A percentile compares a stretch with the other conserved stretches of the same genome.
phyloP scores from a whole-genome alignment of 1,284 basidiomycete genomes.

The Ceraceosorus bombacis region DNA sequence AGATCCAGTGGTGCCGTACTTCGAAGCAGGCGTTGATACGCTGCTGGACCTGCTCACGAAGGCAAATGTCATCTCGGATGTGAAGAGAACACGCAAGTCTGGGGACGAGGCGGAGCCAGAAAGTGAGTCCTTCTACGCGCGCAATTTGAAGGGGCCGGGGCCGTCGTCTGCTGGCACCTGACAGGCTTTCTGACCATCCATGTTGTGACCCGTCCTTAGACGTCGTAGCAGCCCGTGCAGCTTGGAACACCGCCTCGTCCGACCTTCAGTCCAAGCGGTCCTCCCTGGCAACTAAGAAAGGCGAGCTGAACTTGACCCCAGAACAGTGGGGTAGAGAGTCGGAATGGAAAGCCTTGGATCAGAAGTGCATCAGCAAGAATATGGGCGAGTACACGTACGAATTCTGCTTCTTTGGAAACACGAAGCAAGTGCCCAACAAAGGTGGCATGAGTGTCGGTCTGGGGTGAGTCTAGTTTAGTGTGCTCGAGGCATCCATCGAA shows the following conservation, averaged over 20 bases:
- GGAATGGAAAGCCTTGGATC: slow-evolving; percentile 92
- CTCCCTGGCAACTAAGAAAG: slow-evolving; percentile 44
- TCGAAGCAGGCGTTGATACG: slow-evolving; percentile 62
- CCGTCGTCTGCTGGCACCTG: too few relatives aligned
- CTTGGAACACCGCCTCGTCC: too few relatives aligned
- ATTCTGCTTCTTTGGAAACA: slow-evolving; percentile 84
- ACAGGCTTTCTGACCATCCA: neutral
- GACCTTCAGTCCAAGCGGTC: too few relatives aligned
- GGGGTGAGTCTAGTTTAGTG: slow-evolving; percentile 56
- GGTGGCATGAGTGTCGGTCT: slow-evolving; percentile 72
- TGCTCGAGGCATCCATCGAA: too few relatives aligned
- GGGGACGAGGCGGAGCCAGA: slow-evolving; percentile 14
- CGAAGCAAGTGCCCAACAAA: slow-evolving; percentile 78
- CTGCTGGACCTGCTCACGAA: slow-evolving; percentile 62
- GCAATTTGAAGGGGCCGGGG: too few relatives aligned
- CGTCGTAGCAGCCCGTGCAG: too few relatives aligned
- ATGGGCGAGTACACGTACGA: slow-evolving; percentile 95
- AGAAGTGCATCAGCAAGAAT: slow-evolving; percentile 67
- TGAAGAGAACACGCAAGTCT: slow-evolving; percentile 23
- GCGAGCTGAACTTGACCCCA: slow-evolving; percentile 55
- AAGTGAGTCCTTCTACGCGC: slow-evolving; percentile 5
- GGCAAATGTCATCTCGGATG: slow-evolving; percentile 58
- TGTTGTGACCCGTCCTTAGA: too few relatives aligned
- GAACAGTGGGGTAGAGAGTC: slow-evolving; percentile 70
- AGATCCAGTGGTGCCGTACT: slow-evolving; percentile 67